A percentile compares a stretch with the other conserved stretches of the same genome.
Evolutionary conservation across 345 rosid species (phyloP).

Genomic region (Iberis pinnata): DNA sequence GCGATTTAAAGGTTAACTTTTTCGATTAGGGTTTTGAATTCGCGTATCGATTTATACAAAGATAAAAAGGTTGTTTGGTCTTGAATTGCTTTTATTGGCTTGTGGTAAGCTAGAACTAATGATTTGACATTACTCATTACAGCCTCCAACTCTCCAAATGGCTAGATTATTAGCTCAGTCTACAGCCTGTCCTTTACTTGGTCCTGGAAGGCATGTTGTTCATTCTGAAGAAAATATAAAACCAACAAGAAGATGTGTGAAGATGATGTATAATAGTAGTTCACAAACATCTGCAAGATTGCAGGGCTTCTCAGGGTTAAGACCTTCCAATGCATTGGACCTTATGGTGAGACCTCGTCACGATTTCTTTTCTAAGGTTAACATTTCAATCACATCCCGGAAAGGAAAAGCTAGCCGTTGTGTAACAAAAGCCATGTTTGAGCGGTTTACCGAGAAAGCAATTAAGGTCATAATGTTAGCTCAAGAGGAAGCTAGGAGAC

Average conservation of each 20-base stretch:
- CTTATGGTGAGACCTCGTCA: slow-evolving; percentile 28
- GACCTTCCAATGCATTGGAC: slow-evolving; percentile 46
- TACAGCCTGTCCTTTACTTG: slow-evolving; percentile 36
- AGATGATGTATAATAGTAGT: slow-evolving; percentile 38
- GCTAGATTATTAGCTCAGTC: slow-evolving; percentile 58
- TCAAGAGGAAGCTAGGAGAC: slow-evolving; percentile 93
- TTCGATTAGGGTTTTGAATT: slow-evolving; percentile 25
- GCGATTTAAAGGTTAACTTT: neutral
- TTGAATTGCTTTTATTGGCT: slow-evolving; percentile 1
- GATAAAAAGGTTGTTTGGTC: too few relatives aligned
- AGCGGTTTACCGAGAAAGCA: slow-evolving; percentile 91
- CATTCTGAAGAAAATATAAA: slow-evolving; percentile 41
- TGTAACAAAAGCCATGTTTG: slow-evolving; percentile 75
- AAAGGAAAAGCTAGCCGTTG: slow-evolving; percentile 43
- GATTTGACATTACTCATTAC: slow-evolving; percentile 28
- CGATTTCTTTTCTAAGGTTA: slow-evolving; percentile 44
- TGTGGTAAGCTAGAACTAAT: slow-evolving; percentile 11
- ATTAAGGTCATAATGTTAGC: slow-evolving; percentile 95
- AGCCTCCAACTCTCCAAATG: slow-evolving; percentile 43
- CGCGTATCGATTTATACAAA: too few relatives aligned
- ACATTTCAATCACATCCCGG: slow-evolving; percentile 32
- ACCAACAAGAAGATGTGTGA: slow-evolving; percentile 37
- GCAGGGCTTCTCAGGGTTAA: slow-evolving; percentile 50
- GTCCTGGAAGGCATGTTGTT: slow-evolving; percentile 36
- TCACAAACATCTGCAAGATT: slow-evolving; percentile 38